phyloP scores from a whole-genome alignment of 306 rosid genomes.

The Cucurbita maxima region DNA sequence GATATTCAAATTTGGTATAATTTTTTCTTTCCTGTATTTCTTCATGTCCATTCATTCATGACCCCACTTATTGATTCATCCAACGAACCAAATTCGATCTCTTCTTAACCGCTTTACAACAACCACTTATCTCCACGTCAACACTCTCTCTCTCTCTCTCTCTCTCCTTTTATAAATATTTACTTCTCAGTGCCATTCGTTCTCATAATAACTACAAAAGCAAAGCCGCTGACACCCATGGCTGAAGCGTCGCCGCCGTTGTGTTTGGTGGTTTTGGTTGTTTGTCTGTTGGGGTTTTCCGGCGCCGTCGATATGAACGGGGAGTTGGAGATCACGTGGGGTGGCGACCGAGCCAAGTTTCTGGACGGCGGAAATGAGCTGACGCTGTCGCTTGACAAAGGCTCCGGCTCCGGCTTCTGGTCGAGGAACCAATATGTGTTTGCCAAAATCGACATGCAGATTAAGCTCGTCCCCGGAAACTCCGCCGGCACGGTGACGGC shows the following conservation, averaged over 20 bases:
- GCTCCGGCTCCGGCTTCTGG: slow-evolving; percentile 67
- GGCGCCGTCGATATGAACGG: slow-evolving; percentile 33
- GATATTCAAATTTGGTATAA: too few species aligned
- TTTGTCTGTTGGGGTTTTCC: neutral
- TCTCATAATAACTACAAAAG: neutral
- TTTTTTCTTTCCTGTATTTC: neutral
- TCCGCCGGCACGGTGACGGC: slow-evolving; percentile 73
- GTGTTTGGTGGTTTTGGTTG: neutral
- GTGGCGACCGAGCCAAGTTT: slow-evolving; percentile 43
- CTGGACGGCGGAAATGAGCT: slow-evolving; percentile 23
- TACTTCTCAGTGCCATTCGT: neutral
- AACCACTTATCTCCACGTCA: neutral
- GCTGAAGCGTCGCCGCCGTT: neutral
- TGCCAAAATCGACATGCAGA: slow-evolving; percentile 54
- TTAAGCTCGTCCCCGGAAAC: slow-evolving; percentile 47
- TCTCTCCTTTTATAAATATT: neutral
- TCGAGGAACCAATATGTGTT: slow-evolving; percentile 35
- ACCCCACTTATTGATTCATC: neutral
- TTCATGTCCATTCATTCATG: neutral
- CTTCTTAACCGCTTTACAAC: neutral
- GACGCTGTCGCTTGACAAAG: slow-evolving; percentile 45
- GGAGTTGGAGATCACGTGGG: slow-evolving; percentile 52
- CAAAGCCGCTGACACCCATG: neutral
- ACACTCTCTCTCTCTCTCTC: neutral
- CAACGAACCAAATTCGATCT: neutral